A percentile compares a stretch with the other conserved stretches of the same genome.
phyloP scores from a whole-genome alignment of 352 stramenopile genomes.

The Detonula confervacea region DNA sequence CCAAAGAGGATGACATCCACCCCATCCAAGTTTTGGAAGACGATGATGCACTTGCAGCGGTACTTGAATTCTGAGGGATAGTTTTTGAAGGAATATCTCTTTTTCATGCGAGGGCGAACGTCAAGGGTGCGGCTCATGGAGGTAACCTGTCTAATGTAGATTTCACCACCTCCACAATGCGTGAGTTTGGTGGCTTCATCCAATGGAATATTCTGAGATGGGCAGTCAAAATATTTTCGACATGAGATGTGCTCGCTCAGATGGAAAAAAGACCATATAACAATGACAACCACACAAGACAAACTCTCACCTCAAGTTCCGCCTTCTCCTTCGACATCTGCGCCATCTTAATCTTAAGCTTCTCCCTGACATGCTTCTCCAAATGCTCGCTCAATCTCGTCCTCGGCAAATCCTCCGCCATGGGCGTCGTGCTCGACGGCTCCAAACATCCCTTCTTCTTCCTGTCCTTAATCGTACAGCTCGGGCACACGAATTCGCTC shows the following conservation, averaged over 20 bases:
- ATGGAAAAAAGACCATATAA: constrained; percentile 17
- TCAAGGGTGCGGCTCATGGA: constrained; percentile 96
- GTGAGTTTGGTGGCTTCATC: constrained; percentile 89
- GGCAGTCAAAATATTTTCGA: too few relatives aligned
- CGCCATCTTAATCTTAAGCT: constrained; percentile 87
- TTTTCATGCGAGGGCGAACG: constrained; percentile 94
- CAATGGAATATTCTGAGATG: constrained; percentile 80
- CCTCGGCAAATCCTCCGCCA: constrained; percentile 92
- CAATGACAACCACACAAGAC: neutral
- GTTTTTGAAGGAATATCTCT: constrained; percentile 90
- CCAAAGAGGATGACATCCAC: constrained; percentile 99
- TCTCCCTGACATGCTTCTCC: constrained; percentile 90
- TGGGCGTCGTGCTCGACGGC: constrained; percentile 90
- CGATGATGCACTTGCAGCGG: constrained; percentile 98
- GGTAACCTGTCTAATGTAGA: constrained; percentile 94
- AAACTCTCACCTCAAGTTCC: constrained; percentile 56
- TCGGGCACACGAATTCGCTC: constrained; percentile 90
- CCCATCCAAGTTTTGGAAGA: constrained; percentile 99
- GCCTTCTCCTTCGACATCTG: constrained; percentile 73
- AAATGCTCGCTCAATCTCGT: constrained; percentile 95
- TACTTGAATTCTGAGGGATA: constrained; percentile 87
- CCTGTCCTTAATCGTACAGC: constrained; percentile 92
- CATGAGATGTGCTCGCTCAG: too few relatives aligned
- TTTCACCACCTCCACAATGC: constrained; percentile 83
- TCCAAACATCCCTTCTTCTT: constrained; percentile 88